phyloP scores from a whole-genome alignment of 176 grass and related monocot genomes.

The Avena atlantica region DNA sequence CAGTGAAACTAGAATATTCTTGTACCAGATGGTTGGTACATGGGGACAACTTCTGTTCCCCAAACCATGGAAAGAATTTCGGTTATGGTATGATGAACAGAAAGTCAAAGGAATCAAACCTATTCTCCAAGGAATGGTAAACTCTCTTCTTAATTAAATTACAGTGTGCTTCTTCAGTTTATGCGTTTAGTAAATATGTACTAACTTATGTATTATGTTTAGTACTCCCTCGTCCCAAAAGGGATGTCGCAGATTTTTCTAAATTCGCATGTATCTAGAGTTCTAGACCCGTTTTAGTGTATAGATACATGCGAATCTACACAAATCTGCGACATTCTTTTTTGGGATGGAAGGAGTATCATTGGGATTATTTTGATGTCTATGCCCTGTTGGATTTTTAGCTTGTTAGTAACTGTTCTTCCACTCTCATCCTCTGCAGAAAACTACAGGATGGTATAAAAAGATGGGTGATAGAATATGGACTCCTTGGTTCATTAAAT shows the following conservation, averaged over 20 bases:
- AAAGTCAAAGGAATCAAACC: constrained; percentile 88
- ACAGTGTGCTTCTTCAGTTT: constrained; percentile 29
- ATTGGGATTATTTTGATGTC: constrained; percentile 30
- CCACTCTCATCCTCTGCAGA: constrained; percentile 55
- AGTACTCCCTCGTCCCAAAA: background rate
- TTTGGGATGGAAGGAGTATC: no score
- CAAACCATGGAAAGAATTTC: constrained; percentile 98
- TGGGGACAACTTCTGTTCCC: constrained; percentile 99
- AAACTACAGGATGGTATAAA: constrained; percentile 96
- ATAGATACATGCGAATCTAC: no score
- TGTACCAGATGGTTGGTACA: constrained; percentile 99
- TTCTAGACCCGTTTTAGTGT: no score
- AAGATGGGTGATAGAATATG: constrained; percentile 98
- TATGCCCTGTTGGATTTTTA: constrained; percentile 34
- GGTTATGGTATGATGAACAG: constrained; percentile 89
- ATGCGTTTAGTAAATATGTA: constrained; percentile 27
- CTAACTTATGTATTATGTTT: constrained; percentile 24
- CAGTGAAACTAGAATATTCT: constrained; percentile 72
- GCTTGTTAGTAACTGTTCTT: constrained; percentile 25
- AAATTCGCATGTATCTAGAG: no score
- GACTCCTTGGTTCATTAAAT: constrained; percentile 99
- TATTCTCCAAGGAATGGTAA: constrained; percentile 98
- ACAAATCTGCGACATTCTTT: no score
- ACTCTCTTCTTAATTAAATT: constrained; percentile 30
- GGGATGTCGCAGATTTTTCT: no score